phyloP scores from a whole-genome alignment of 2,329 filamentous ascomycete species.

The Colletotrichum scovillei region DNA sequence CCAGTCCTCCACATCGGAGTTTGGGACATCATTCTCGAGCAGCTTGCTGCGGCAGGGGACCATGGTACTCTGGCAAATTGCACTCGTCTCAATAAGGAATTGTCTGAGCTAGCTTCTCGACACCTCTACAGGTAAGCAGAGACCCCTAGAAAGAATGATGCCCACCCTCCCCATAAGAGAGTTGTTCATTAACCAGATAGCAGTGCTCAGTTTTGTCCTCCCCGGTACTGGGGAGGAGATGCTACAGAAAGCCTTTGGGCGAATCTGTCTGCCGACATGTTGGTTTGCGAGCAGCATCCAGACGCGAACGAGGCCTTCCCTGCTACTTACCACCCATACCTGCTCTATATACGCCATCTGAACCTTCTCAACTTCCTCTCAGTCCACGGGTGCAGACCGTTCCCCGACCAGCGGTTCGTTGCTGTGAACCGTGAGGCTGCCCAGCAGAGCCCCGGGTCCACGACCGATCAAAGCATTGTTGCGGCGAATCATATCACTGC shows the following conservation, averaged over 20 bases:
- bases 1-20: background rate
- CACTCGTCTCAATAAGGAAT: background rate
- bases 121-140: slow-evolving; percentile 12
- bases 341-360: background rate
- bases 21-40: background rate
- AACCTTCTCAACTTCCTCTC: background rate
- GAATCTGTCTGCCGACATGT: background rate
- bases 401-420: background rate
- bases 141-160: background rate
- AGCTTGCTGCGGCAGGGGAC: background rate
- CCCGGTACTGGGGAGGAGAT: background rate
- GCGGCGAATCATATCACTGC: background rate
- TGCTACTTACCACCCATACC: background rate
- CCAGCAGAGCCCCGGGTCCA: background rate
- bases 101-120: background rate
- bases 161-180: background rate
- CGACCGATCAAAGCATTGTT: background rate
- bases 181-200: background rate
- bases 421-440: background rate
- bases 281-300: background rate
- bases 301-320: background rate
- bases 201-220: background rate
- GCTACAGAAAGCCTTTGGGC: background rate
- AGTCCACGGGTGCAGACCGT: background rate
- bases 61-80: slow-evolving; percentile 3